Evolutionary conservation across 257 asterid species (phyloP).

Genomic region (Coffea eugenioides): DNA sequence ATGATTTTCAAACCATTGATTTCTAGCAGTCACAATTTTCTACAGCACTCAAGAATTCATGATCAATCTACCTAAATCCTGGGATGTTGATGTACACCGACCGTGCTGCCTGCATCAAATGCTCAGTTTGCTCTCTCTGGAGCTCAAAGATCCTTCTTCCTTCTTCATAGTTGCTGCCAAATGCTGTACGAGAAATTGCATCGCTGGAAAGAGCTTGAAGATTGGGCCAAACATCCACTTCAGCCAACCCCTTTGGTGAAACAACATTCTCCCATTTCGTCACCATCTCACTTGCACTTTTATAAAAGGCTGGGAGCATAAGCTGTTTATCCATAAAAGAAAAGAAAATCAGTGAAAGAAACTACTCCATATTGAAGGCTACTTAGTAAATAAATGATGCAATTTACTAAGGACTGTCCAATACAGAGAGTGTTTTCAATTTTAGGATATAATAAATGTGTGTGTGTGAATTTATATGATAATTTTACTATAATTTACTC

Average conservation of each 20-base stretch:
- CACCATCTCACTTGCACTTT: constrained; percentile 4
- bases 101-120: neutral
- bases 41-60: no score
- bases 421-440: no score
- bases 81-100: constrained; percentile 3
- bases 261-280: constrained; percentile 16
- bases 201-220: constrained; percentile 20
- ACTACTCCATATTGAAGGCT: no score
- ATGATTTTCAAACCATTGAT: neutral
- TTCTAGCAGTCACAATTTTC: no score
- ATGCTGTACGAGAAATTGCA: constrained; percentile 24
- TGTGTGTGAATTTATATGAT: no score
- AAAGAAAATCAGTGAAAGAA: no score
- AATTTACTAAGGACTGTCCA: no score
- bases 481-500: no score
- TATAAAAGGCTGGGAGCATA: neutral
- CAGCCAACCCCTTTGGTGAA: neutral
- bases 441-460: no score
- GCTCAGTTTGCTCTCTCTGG: constrained; percentile 20
- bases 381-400: no score
- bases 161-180: constrained; percentile 23
- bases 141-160: constrained; percentile 28
- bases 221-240: constrained; percentile 22
- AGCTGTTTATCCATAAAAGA: neutral
- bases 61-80: no score